These are phyloP conservation scores for Paecilomyces niveus DNA, from an alignment of 2,329 filamentous ascomycete genomes.

Conservation along the genomic window DNA sequence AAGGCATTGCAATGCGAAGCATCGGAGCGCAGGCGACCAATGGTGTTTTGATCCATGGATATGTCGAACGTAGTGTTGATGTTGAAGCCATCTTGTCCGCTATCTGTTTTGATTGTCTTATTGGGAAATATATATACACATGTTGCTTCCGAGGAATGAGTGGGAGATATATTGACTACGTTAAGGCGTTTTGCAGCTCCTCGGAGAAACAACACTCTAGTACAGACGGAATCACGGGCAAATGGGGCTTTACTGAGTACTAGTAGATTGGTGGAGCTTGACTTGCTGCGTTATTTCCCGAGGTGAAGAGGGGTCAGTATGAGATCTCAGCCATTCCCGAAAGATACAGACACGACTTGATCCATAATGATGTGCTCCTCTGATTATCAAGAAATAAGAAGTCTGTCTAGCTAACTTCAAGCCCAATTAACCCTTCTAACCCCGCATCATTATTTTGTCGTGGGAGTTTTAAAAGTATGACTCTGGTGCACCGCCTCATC, in stretches of 20 bases:
- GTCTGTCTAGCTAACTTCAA: background rate
- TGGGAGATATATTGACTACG: background rate
- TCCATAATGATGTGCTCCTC: background rate
- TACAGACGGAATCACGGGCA: background rate
- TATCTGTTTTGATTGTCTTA: background rate
- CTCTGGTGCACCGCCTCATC: background rate
- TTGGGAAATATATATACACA: background rate
- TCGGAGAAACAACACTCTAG: background rate
- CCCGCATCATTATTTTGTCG: background rate
- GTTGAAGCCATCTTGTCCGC: background rate
- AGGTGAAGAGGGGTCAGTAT: background rate
- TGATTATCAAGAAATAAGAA: background rate
- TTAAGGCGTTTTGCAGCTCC: background rate
- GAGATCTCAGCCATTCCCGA: background rate
- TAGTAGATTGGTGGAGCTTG: background rate
- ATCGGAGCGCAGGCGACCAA: slow-evolving; percentile 61
- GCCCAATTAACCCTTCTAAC: background rate
- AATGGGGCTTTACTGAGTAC: background rate
- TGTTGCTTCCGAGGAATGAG: background rate
- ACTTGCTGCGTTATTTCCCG: background rate
- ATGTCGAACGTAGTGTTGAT: slow-evolving; percentile 22
- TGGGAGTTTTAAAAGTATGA: background rate
- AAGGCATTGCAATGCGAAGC: slow-evolving; percentile 53
- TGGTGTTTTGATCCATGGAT: slow-evolving; percentile 53
- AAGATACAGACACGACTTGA: background rate